phyloP scores from a whole-genome alignment of 1,284 basidiomycete genomes.

The Caloboletus inedulis region DNA sequence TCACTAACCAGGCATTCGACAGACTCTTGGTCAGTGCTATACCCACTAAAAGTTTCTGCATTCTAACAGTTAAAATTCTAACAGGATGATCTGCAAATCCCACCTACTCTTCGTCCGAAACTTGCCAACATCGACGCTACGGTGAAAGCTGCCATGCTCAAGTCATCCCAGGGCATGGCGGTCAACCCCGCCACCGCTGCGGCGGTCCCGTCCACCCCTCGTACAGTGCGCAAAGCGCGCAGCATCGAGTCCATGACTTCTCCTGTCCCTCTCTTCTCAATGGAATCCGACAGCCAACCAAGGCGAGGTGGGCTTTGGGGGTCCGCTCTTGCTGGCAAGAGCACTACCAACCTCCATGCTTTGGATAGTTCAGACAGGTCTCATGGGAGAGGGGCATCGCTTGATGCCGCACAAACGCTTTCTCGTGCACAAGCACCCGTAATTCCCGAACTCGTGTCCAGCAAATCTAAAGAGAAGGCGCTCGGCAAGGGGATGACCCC shows the following conservation, averaged over 20 bases:
- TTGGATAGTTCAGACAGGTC: constrained; percentile 16
- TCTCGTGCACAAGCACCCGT: constrained; percentile 51
- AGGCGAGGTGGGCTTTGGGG: constrained; percentile 39
- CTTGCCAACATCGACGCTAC: constrained; percentile 73
- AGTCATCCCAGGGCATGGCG: constrained; percentile 71
- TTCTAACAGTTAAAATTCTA: neutral
- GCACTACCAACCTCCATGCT: constrained; percentile 34
- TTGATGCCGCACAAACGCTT: constrained; percentile 47
- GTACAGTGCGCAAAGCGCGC: constrained; percentile 57
- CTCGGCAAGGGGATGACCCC: constrained; percentile 56
- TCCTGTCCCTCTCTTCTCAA: constrained; percentile 38
- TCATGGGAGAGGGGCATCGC: constrained; percentile 54
- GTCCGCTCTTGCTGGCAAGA: constrained; percentile 45
- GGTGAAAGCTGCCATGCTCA: constrained; percentile 88
- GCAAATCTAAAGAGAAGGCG: constrained; percentile 47
- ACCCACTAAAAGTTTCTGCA: neutral
- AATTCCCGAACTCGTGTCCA: constrained; percentile 34
- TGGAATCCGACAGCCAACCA: constrained; percentile 41
- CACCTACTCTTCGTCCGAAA: constrained; percentile 70
- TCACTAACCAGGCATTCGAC: constrained; percentile 66
- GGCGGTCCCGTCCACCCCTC: constrained; percentile 32
- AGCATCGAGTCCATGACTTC: constrained; percentile 68
- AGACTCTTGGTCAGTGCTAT: constrained; percentile 56
- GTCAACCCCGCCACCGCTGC: constrained; percentile 37
- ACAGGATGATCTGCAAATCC: constrained; percentile 84